phyloP scores from a whole-genome alignment of 73 alveolate genomes.

The Paramecium bursaria region DNA sequence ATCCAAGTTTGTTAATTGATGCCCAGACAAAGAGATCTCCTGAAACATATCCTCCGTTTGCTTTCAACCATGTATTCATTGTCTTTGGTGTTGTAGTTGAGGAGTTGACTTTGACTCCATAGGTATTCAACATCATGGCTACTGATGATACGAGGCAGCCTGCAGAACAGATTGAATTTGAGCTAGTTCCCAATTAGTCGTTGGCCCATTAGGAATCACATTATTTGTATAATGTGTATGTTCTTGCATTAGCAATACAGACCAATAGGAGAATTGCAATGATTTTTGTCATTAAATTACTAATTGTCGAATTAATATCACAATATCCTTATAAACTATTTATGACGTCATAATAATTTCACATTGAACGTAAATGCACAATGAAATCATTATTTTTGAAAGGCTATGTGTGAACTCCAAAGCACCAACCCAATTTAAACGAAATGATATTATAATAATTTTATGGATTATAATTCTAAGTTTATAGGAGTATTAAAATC shows the following conservation, averaged over 20 bases:
- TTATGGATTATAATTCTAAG: conserved; percentile 54
- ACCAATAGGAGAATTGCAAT: conserved; percentile 49
- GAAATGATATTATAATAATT: too few species aligned
- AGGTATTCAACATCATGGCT: conserved; percentile 68
- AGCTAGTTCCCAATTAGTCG: conserved; percentile 63
- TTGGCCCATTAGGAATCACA: conserved; percentile 70
- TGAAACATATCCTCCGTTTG: conserved; percentile 73
- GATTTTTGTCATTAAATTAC: conserved; percentile 42
- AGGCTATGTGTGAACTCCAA: too few species aligned
- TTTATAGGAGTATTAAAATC: conserved; percentile 8
- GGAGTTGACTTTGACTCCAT: conserved; percentile 65
- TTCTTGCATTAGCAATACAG: conserved; percentile 62
- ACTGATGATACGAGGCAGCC: conserved; percentile 77
- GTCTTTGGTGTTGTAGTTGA: conserved; percentile 65
- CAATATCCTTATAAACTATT: too few species aligned
- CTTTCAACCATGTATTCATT: conserved; percentile 73
- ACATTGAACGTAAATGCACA: too few species aligned
- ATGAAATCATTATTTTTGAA: too few species aligned
- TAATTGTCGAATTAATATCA: too few species aligned
- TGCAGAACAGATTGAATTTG: conserved; percentile 71
- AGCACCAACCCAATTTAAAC: too few species aligned
- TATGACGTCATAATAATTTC: too few species aligned
- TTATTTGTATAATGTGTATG: conserved; percentile 64
- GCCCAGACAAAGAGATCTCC: conserved; percentile 79
- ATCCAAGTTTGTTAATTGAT: conserved; percentile 70